Base-by-base conservation (phyloP, 1,139 yeast genomes). In the Sugiyamaella japonica region DNA sequence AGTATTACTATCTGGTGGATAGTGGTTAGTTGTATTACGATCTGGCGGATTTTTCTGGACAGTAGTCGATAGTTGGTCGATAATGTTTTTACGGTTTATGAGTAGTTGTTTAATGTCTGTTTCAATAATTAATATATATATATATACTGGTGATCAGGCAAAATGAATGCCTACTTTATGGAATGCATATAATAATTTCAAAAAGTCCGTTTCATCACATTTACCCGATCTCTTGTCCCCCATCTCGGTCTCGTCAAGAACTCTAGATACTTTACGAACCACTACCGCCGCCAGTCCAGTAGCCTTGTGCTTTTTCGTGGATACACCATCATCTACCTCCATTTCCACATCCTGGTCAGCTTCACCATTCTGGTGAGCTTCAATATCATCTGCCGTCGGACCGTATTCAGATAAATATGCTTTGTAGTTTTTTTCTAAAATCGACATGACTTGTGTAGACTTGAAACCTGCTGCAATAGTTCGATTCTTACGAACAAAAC, bases 131-230 rank as follows among this genome's bases (percentile, higher is more conserved):
- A 34, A 48, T 41, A 20, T 31, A 29, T 38, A 42, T 29, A n/a
- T 43, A 39, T 41, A 29, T 28, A 40, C n/a, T 40, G 32, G 23
- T 40, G 29, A 38, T 38, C 76, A 91, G 58, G 98, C 97, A 76
- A 93, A 93, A 71, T 93, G 98, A 59, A 93, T 88, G 51, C 99
- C 98, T 50, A 89, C 97, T 72, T 91, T 95, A 73, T 95, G 97
- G 78, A 95, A 93, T 7, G 96, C 98, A 66, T 86, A 90, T 57
- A 93, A 75, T 53, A 93, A 75, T 66, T 84, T 87, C 66, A 93
- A 77, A 73, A 93, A 93, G 70, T 93, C 99, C 29, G 93, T 88
- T 73, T 93, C 97, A 69, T 91, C 98, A 73, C 95, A 82, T 70
- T 93, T 93, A 41, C 96, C 89, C 6, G 98, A 86, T 76, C 99